Evolutionary conservation across 129 eudicot genomes (phyloP).

Genomic region (Saposhnikovia divaricata): DNA sequence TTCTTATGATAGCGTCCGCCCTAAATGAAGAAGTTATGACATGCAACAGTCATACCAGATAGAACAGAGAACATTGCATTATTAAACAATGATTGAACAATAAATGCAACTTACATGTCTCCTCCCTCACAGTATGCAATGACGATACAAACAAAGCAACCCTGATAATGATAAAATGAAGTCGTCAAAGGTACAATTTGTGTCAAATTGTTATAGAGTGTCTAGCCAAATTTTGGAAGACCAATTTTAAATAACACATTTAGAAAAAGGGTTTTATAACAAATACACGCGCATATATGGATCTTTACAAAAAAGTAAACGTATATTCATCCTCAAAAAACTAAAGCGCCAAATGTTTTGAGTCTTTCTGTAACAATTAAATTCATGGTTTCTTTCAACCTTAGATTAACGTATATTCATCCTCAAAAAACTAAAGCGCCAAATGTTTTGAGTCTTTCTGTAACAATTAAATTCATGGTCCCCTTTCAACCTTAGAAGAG

Average conservation of each 20-base stretch:
- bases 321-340: neutral
- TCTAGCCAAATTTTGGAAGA: neutral
- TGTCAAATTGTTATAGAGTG: neutral
- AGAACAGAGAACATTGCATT: neutral
- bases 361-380: neutral
- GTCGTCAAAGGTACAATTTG: neutral
- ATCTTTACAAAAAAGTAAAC: neutral
- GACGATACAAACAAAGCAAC: slow-evolving; percentile 95
- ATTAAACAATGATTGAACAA: slow-evolving; percentile 2
- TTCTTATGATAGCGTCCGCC: slow-evolving; percentile 75
- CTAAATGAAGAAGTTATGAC: slow-evolving; percentile 31
- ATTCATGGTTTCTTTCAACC: neutral
- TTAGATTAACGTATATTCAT: too few species aligned
- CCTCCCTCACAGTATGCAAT: slow-evolving; percentile 96
- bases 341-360: neutral
- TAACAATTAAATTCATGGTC: neutral
- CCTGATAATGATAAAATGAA: slow-evolving; percentile 40
- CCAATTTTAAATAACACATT: neutral
- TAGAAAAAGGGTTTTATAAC: neutral
- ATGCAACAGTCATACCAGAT: slow-evolving; percentile 14
- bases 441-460: neutral
- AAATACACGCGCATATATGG: neutral
- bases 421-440: too few species aligned
- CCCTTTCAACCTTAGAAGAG: neutral
- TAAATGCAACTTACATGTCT: slow-evolving; percentile 64